phyloP scores from a whole-genome alignment of 257 asterid genomes.

The Solanum sejunctum region DNA sequence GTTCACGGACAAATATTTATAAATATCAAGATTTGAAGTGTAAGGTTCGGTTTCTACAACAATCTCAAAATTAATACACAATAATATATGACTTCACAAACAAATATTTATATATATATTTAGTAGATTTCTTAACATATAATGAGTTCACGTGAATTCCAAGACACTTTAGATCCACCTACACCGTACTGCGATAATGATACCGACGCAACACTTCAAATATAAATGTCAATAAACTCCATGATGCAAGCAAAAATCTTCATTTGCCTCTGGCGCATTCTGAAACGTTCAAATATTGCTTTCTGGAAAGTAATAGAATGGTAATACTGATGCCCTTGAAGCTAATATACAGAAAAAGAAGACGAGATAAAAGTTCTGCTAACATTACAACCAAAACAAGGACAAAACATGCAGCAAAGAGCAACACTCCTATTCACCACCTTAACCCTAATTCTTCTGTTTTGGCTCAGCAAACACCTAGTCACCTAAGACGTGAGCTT shows the following conservation, averaged over 20 bases:
- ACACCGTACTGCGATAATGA: background rate
- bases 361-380: background rate
- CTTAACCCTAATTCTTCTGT: background rate
- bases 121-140: background rate
- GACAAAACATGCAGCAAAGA: background rate
- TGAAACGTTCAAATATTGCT: background rate
- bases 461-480: background rate
- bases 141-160: background rate
- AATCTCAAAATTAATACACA: too few species aligned
- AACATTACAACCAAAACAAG: background rate
- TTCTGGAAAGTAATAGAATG: background rate
- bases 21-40: too few species aligned
- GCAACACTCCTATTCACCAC: background rate
- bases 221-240: background rate
- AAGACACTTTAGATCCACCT: background rate
- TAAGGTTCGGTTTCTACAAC: too few species aligned
- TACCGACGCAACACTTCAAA: background rate
- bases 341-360: background rate
- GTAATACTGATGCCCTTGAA: background rate
- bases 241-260: background rate
- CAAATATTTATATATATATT: too few species aligned
- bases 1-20: background rate
- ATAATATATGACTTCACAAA: too few species aligned
- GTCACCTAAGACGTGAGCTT: too few species aligned
- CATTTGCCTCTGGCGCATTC: background rate